Evolutionary conservation across 176 grass and related monocot species (phyloP).

Genomic region (Otatea glauca): DNA sequence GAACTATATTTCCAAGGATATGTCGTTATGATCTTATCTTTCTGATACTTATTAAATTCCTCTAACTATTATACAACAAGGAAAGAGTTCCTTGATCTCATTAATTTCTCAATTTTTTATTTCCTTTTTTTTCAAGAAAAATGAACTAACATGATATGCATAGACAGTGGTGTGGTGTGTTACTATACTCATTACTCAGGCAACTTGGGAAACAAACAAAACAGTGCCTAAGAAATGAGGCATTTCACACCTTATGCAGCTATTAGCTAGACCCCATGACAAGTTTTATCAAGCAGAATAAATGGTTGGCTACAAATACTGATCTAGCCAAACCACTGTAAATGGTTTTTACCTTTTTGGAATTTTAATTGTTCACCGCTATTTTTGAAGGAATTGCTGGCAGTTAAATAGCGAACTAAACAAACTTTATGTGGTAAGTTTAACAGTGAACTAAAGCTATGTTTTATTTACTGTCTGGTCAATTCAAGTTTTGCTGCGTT

Average conservation of each 20-base stretch:
- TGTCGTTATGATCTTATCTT: background rate
- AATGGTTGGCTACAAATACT: background rate
- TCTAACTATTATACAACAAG: background rate
- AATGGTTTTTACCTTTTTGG: too few relatives aligned
- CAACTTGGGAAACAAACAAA: background rate
- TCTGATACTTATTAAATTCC: background rate
- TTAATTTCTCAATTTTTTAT: background rate
- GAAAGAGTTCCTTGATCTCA: background rate
- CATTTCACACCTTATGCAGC: too few relatives aligned
- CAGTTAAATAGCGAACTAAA: background rate
- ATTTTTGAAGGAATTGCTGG: too few relatives aligned
- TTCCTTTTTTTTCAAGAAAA: background rate
- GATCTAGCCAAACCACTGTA: too few relatives aligned
- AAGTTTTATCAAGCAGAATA: constrained; percentile 4
- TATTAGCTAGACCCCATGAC: background rate
- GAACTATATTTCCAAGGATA: background rate
- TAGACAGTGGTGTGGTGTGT: background rate
- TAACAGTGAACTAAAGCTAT: background rate
- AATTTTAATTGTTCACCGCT: too few relatives aligned
- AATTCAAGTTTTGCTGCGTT: background rate
- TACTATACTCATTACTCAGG: background rate
- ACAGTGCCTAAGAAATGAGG: background rate
- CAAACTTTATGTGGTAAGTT: background rate
- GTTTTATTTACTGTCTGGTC: background rate
- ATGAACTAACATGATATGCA: background rate